phyloP scores from a whole-genome alignment of 208 protist genomes.

The Trypanosoma theileri region DNA sequence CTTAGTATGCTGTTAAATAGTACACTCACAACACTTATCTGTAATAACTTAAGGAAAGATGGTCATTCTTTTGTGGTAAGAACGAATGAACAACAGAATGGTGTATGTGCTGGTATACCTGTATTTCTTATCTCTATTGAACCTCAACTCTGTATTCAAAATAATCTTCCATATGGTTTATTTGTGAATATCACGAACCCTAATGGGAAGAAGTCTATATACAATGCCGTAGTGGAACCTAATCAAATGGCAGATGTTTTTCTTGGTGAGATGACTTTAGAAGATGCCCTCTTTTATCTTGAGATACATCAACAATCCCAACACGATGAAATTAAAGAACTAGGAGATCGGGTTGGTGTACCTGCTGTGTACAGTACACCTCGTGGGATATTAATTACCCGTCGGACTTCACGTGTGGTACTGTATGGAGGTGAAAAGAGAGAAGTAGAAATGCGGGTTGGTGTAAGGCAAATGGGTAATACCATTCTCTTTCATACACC shows the following conservation, averaged over 20 bases:
- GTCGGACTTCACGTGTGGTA: not conserved
- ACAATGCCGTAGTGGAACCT: slow-evolving; percentile 36
- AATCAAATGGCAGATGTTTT: slow-evolving; percentile 38
- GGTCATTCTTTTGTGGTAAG: slow-evolving; percentile 32
- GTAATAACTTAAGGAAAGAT: slow-evolving; percentile 5
- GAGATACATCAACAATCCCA: slow-evolving; percentile 36
- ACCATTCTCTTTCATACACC: slow-evolving; percentile 60
- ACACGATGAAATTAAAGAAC: not conserved
- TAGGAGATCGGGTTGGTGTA: not conserved
- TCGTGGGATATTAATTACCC: not conserved
- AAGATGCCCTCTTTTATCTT: slow-evolving; percentile 37
- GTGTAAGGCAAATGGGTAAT: slow-evolving; percentile 27
- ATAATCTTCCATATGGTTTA: slow-evolving; percentile 70
- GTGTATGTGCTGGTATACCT: slow-evolving; percentile 64
- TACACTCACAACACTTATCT: slow-evolving; percentile 36
- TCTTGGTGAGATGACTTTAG: slow-evolving; percentile 33
- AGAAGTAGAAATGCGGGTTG: slow-evolving; percentile 47
- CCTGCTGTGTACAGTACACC: slow-evolving; percentile 5
- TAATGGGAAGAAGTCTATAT: slow-evolving; percentile 3
- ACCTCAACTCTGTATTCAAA: slow-evolving; percentile 63
- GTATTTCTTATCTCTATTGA: slow-evolving; percentile 65
- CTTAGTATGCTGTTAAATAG: slow-evolving; percentile 49
- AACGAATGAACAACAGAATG: slow-evolving; percentile 42
- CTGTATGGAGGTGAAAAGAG: slow-evolving; percentile 5
- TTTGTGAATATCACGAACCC: slow-evolving; percentile 37